These are phyloP conservation scores for Onygena corvina DNA, from an alignment of 2,329 filamentous ascomycete genomes.

Conservation along the genomic window DNA sequence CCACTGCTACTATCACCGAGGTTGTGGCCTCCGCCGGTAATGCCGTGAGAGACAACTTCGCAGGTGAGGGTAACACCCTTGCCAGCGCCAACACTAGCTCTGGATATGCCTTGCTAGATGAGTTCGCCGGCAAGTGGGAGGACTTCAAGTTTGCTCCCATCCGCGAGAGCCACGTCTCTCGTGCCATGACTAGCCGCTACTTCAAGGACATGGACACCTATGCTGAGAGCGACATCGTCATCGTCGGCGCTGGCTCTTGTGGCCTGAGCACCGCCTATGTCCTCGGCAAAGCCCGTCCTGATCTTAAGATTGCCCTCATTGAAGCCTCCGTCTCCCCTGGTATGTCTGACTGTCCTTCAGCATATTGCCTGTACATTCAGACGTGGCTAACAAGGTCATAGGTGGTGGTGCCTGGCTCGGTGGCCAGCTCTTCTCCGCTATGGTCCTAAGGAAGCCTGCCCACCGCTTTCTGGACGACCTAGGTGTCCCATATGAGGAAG, in stretches of 20 bases:
- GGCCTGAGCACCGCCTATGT: slow-evolving; percentile 76
- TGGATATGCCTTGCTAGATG: slow-evolving; percentile 46
- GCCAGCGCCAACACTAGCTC: slow-evolving; percentile 27
- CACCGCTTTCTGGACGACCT: slow-evolving; percentile 72
- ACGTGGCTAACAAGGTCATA: slow-evolving; percentile 15
- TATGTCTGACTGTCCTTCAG: slow-evolving; percentile 17
- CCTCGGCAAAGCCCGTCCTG: slow-evolving; percentile 69
- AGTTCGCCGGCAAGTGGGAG: slow-evolving; percentile 67
- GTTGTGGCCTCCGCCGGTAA: slow-evolving; percentile 28
- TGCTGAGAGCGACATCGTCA: slow-evolving; percentile 87
- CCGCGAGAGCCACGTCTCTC: slow-evolving; percentile 81
- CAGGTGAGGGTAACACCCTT: slow-evolving; percentile 23
- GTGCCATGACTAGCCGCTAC: slow-evolving; percentile 88
- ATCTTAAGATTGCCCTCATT: slow-evolving; percentile 83
- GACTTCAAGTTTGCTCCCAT: slow-evolving; percentile 73
- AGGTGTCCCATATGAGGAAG: slow-evolving; percentile 76
- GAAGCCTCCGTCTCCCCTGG: slow-evolving; percentile 74
- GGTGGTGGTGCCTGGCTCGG: slow-evolving; percentile 87
- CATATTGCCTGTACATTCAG: not conserved
- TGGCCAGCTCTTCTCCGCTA: slow-evolving; percentile 86
- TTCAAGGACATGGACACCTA: slow-evolving; percentile 79
- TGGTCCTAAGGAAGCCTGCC: slow-evolving; percentile 89
- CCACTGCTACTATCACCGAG: slow-evolving; percentile 53
- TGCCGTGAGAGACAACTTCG: slow-evolving; percentile 32
- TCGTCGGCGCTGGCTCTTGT: slow-evolving; percentile 80